Evolutionary conservation across 305 asterid species (phyloP).

Genomic region (Fraxinus dipetala): DNA sequence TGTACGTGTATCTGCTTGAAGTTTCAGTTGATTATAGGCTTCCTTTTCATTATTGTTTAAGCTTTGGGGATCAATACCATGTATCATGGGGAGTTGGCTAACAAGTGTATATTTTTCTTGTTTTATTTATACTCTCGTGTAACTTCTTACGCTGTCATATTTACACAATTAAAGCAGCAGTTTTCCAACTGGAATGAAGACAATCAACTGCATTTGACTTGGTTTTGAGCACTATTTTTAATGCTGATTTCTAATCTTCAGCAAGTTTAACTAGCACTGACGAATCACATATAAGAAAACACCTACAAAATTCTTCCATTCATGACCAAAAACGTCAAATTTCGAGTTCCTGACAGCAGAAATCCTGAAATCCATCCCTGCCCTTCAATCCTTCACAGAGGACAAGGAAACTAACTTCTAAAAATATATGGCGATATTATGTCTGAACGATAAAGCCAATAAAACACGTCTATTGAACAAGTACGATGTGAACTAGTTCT

Average conservation of each 20-base stretch:
- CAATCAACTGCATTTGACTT: not conserved
- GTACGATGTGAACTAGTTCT: not conserved
- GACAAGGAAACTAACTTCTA: constrained; percentile 12
- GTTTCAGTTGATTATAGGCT: constrained; percentile 5
- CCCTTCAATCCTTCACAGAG: not conserved
- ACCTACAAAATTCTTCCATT: not conserved
- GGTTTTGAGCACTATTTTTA: not conserved
- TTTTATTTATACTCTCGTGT: not conserved
- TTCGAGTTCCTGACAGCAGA: not conserved
- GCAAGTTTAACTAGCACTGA: not conserved
- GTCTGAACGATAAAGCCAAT: not conserved
- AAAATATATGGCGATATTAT: not conserved
- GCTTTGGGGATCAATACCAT: constrained; percentile 16
- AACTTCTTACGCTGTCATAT: not conserved
- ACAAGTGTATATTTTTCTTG: constrained; percentile 16
- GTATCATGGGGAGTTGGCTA: not conserved
- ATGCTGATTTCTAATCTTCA: not conserved
- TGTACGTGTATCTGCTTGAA: constrained; percentile 16
- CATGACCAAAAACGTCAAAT: not conserved
- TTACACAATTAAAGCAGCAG: not conserved
- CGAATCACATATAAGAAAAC: not conserved
- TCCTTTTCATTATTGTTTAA: constrained; percentile 11
- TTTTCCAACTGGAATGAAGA: not conserved
- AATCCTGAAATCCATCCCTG: not conserved
- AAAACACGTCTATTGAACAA: not conserved